Evolutionary conservation across 225 moss, liverwort and hornwort species (phyloP).

Genomic region (Neckera pumila): DNA sequence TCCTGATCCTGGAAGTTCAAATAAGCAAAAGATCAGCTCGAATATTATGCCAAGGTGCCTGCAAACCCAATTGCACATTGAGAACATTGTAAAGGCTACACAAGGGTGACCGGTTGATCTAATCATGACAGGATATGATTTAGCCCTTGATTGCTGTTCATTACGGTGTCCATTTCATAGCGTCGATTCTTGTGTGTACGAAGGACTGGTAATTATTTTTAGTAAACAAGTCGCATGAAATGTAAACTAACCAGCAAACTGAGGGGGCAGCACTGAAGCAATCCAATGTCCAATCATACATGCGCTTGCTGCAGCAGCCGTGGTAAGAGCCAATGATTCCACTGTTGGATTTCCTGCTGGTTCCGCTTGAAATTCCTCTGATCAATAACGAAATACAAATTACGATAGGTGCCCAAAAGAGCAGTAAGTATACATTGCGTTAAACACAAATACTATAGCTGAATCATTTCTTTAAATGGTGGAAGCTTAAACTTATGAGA

Average conservation of each 20-base stretch:
- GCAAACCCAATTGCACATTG: not conserved
- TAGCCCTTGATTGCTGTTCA: not conserved
- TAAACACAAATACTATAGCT: not conserved
- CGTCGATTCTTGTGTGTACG: not conserved
- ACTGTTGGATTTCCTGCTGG: constrained; percentile 47
- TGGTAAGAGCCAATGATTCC: constrained; percentile 70
- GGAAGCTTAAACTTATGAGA: not conserved
- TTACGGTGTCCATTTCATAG: not conserved
- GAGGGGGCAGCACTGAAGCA: constrained; percentile 62
- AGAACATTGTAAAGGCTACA: not conserved
- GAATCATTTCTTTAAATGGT: not conserved
- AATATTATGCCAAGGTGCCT: not conserved
- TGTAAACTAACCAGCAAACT: constrained; percentile 46
- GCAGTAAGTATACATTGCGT: not conserved
- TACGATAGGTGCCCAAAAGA: not conserved
- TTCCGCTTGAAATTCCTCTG: constrained; percentile 20
- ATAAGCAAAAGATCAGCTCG: not conserved
- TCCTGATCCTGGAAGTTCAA: constrained; percentile 55
- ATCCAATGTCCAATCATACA: constrained; percentile 64
- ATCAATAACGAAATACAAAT: not conserved
- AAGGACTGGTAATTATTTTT: not conserved
- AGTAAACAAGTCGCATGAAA: not conserved
- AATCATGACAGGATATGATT: not conserved
- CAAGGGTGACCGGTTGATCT: not conserved
- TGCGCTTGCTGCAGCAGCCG: constrained; percentile 66